Evolutionary conservation across 2,329 filamentous ascomycete genomes (phyloP), one percentile per base, ranked within the genome.

Genomic region (Alternaria alternata): DNA sequence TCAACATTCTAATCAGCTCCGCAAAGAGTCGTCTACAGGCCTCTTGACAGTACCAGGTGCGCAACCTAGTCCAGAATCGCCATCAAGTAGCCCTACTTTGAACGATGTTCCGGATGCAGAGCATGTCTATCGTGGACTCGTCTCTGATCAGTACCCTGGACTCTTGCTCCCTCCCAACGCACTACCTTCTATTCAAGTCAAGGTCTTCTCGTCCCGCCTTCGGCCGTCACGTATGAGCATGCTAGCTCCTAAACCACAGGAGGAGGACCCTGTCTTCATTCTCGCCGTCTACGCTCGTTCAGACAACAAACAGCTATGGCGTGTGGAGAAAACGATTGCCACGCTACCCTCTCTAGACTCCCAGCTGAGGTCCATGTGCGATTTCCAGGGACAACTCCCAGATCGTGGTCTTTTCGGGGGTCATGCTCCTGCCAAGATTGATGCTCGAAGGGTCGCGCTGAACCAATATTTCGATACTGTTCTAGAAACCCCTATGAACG

Each of bases 251-350:
- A 94, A 88, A 51, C 89, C 92, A 62, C 83, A 91, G 20, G 94
- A 97, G 59, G 94, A 97, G 74, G 94, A 97, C 69, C 93, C 94
- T 0, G 94, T 98, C 0, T 97, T 98, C 72, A 97, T 93, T 0
- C 83, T 99, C 54, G 94, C 93, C 18, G 83, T 99, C 36, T 90
- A 93, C 70, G 91, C 91, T 9, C 89, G 94, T 55, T 89, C 89
- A 0, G 88, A 93, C 63, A 83, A 87, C 3, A 87, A 86, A 56
- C 94, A 98, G 76, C 83, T 99, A 11, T 98, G 95, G 94, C 89
- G 94, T 30, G 88, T 97, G 7, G 95, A 99, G 79, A 99, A 99
- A 79, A 93, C 96, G 62, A 91, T 92, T 4, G 82, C 87, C 14
- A 93, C 94, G 28, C 82, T 99, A 28, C 86, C 88, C n/a, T 89